Percentiles rank a stretch among this genome's conserved stretches.
Conservation (phyloP, 495 filamentous ascomycete species). For the Tuber umbilicatum region DNA sequence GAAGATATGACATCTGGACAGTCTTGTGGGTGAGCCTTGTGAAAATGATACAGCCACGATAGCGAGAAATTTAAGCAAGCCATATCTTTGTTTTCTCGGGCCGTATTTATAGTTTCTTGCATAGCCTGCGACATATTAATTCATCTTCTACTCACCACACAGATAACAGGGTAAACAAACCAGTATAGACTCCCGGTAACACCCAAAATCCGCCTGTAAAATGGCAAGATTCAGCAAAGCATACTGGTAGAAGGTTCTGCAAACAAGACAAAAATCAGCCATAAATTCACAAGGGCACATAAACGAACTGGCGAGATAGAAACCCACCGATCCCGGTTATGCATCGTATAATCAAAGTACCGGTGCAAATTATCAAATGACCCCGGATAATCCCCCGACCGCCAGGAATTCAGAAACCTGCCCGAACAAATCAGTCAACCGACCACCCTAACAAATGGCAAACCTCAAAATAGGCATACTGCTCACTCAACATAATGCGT, state of each 20-base stretch:
- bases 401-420: constrained; percentile 84
- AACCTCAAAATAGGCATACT: not conserved
- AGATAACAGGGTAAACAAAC: constrained; percentile 8
- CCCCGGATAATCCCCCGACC: constrained; percentile 78
- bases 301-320: not conserved
- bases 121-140: constrained; percentile 51
- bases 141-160: not conserved
- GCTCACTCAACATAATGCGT: constrained; percentile 68
- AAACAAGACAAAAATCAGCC: not conserved
- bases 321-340: constrained; percentile 60
- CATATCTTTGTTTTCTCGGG: constrained; percentile 85
- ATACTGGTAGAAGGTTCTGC: constrained; percentile 77
- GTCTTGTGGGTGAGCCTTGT: constrained; percentile 63
- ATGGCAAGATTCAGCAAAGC: constrained; percentile 90
- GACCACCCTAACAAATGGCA: constrained; percentile 8
- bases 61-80: constrained; percentile 89
- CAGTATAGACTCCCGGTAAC: constrained; percentile 78
- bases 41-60: constrained; percentile 96
- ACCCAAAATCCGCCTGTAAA: constrained; percentile 91
- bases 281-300: not conserved
- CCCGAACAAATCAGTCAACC: not conserved
- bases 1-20: constrained; percentile 41
- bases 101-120: constrained; percentile 84
- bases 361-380: constrained; percentile 88
- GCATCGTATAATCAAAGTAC: constrained; percentile 97